Conservation (phyloP, 257 asterid species). For the Coffea eugenioides region DNA sequence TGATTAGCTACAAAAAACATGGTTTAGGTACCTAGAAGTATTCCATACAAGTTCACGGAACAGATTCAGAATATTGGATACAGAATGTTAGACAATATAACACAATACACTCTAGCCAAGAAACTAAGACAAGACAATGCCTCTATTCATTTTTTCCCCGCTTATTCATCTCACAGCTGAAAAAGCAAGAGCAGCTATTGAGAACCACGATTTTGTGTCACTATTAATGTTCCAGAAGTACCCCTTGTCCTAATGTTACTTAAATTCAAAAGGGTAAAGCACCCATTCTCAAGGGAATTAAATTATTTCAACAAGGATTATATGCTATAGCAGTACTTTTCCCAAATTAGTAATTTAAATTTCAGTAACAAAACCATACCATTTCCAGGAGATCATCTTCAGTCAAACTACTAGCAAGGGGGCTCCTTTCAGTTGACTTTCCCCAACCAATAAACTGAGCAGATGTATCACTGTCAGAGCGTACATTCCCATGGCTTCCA, state of each 20-base stretch:
- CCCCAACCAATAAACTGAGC: slow-evolving; percentile 47
- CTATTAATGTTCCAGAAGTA: background rate
- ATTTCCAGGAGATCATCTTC: slow-evolving; percentile 89
- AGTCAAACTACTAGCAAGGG: slow-evolving; percentile 54
- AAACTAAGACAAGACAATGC: background rate
- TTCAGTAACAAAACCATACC: slow-evolving; percentile 46
- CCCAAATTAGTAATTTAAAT: background rate
- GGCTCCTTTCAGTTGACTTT: slow-evolving; percentile 53
- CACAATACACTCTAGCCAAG: background rate
- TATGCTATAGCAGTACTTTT: background rate
- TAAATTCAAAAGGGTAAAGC: background rate
- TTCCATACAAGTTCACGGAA: no score
- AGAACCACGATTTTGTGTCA: background rate
- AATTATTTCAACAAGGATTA: background rate
- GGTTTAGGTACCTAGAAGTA: no score
- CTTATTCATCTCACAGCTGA: background rate
- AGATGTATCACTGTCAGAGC: slow-evolving; percentile 24
- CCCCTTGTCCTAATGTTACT: background rate
- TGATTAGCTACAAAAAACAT: no score
- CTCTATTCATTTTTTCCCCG: background rate
- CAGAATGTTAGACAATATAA: background rate
- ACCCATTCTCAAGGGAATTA: background rate
- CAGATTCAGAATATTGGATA: no score
- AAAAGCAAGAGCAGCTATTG: background rate
- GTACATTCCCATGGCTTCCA: slow-evolving; percentile 35